These are phyloP conservation scores for Erythrophleum fordii DNA, from an alignment of 306 rosid genomes.

Conservation along the genomic window DNA sequence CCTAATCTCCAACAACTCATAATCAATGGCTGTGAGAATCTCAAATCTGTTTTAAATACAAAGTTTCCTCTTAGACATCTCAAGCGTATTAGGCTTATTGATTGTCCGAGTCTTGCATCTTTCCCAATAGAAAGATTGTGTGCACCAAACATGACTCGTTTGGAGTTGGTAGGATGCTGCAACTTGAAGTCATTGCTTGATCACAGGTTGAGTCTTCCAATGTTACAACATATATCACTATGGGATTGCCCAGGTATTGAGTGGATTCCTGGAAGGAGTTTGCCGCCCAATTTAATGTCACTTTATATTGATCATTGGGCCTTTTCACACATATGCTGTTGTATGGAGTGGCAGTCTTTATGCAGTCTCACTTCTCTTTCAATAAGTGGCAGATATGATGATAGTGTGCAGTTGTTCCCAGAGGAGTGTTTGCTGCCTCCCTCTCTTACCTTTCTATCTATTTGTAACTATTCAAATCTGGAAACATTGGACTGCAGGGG, in stretches of 20 bases:
- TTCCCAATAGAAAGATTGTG: not conserved
- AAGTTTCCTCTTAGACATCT: not conserved
- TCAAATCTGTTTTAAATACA: not conserved
- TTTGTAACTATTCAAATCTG: not conserved
- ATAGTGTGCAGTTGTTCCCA: not conserved
- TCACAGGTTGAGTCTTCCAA: not conserved
- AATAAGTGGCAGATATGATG: not conserved
- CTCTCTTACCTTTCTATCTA: not conserved
- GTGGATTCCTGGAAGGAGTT: not conserved
- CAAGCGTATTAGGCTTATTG: not conserved
- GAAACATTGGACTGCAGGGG: conserved; percentile 1
- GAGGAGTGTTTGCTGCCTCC: conserved; percentile 12
- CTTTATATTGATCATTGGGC: not conserved
- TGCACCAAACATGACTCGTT: not conserved
- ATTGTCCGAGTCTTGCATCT: not conserved
- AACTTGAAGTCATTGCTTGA: not conserved
- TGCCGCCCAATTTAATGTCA: not conserved
- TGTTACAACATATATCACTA: not conserved
- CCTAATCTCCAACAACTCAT: not conserved
- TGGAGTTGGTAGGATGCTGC: not conserved
- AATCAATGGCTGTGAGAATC: not conserved
- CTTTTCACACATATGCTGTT: not conserved
- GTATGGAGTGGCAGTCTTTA: not conserved
- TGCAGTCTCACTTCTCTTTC: not conserved
- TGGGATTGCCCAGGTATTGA: conserved; percentile 3